A percentile compares a stretch with the other conserved stretches of the same genome.
Conservation (phyloP, 2,329 filamentous ascomycete species). For the Lachnellula hyalina region DNA sequence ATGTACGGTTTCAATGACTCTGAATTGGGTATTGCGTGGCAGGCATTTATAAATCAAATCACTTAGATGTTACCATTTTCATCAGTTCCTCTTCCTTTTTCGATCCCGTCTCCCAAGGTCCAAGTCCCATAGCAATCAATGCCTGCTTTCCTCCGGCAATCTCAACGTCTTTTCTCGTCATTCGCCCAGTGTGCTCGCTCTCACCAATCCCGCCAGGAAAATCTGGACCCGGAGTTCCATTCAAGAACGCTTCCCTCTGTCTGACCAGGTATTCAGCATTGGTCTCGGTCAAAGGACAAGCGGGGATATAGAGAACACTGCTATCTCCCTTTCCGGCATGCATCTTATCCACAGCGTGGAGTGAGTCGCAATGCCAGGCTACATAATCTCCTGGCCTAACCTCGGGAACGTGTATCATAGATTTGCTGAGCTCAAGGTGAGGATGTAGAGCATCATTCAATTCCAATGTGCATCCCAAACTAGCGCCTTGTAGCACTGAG, state of each 20-base stretch:
- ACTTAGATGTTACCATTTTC: neutral
- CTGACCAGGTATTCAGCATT: conserved; percentile 67
- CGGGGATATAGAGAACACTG: conserved; percentile 84
- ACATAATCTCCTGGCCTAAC: conserved; percentile 65
- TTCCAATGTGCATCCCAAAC: conserved; percentile 58
- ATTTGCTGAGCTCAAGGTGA: conserved; percentile 53
- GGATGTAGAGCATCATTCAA: conserved; percentile 56
- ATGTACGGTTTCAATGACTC: no score
- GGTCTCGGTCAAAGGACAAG: conserved; percentile 70
- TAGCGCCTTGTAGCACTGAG: conserved; percentile 63
- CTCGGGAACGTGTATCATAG: conserved; percentile 60
- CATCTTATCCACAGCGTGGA: conserved; percentile 66
- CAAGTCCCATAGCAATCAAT: conserved; percentile 53
- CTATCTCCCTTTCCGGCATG: conserved; percentile 70
- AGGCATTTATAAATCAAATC: no score
- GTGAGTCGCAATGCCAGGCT: conserved; percentile 49
- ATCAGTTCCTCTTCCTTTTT: neutral
- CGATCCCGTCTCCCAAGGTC: conserved; percentile 22
- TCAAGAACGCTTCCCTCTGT: conserved; percentile 66
- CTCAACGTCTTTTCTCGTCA: conserved; percentile 22
- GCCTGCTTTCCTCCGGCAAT: conserved; percentile 44
- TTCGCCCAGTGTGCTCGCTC: conserved; percentile 44
- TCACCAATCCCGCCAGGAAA: conserved; percentile 70
- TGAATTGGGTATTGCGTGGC: no score
- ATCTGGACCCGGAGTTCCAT: conserved; percentile 63